Conservation (phyloP, 1,284 basidiomycete species). For the Volvariella surrecta region DNA sequence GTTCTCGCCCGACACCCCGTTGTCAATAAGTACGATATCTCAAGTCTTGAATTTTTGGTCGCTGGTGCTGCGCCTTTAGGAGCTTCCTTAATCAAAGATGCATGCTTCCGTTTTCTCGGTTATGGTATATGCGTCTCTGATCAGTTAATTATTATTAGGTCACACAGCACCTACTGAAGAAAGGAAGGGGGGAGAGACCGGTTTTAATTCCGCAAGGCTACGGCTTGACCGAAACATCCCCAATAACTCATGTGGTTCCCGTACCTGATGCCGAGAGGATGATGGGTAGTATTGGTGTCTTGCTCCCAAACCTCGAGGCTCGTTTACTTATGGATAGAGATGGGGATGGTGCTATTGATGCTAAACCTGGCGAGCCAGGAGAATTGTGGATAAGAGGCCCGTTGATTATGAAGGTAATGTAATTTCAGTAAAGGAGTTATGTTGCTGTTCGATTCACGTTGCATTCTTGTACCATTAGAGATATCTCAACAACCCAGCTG, state of each 20-base stretch:
- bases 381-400: slow-evolving; percentile 80
- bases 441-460: no score
- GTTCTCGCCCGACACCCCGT: slow-evolving; percentile 60
- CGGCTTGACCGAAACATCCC: slow-evolving; percentile 75
- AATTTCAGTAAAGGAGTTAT: neutral
- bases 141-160: no score
- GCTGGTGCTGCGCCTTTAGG: slow-evolving; percentile 84
- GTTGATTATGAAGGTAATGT: slow-evolving; percentile 66
- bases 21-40: slow-evolving; percentile 66
- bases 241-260: slow-evolving; percentile 45
- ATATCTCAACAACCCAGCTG: slow-evolving; percentile 57
- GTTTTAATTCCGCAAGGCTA: slow-evolving; percentile 47
- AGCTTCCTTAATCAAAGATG: slow-evolving; percentile 45
- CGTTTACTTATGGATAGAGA: slow-evolving; percentile 60
- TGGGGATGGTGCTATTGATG: slow-evolving; percentile 42
- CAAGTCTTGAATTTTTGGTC: slow-evolving; percentile 49
- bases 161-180: slow-evolving; percentile 21
- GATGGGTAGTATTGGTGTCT: slow-evolving; percentile 58
- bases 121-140: neutral
- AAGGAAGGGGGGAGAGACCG: slow-evolving; percentile 18
- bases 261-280: slow-evolving; percentile 29
- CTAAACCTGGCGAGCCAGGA: slow-evolving; percentile 48
- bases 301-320: slow-evolving; percentile 75
- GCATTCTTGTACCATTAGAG: slow-evolving; percentile 29
- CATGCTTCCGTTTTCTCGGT: slow-evolving; percentile 14